Evolutionary conservation across 495 filamentous ascomycete genomes (phyloP).

Genomic region (Podospora didyma): DNA sequence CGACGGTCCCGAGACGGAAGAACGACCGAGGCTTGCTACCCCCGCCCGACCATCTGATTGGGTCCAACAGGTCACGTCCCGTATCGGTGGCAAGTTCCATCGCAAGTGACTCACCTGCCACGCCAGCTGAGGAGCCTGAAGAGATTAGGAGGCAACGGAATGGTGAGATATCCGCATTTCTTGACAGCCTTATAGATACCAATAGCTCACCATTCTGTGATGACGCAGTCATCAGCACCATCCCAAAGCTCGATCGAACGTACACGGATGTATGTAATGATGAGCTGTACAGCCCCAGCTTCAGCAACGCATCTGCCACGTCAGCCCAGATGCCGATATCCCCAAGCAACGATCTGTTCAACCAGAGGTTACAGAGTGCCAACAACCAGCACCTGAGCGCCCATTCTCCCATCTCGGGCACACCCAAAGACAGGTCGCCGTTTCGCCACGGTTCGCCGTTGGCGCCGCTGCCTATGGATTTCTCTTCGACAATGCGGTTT

Average conservation of each 20-base stretch:
- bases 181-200: slow-evolving; percentile 49
- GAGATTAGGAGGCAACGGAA: slow-evolving; percentile 43
- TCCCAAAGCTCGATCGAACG: slow-evolving; percentile 80
- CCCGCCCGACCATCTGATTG: slow-evolving; percentile 32
- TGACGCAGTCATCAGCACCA: slow-evolving; percentile 47
- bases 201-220: slow-evolving; percentile 36
- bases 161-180: slow-evolving; percentile 39
- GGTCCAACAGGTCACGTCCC: slow-evolving; percentile 34
- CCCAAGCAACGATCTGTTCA: slow-evolving; percentile 62
- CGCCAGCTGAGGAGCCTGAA: slow-evolving; percentile 45
- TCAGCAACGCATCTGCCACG: slow-evolving; percentile 49
- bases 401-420: slow-evolving; percentile 39
- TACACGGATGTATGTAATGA: slow-evolving; percentile 83
- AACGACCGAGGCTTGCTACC: slow-evolving; percentile 34
- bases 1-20: slow-evolving; percentile 29
- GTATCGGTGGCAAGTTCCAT: slow-evolving; percentile 48
- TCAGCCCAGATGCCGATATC: slow-evolving; percentile 44
- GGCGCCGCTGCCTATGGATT: slow-evolving; percentile 45
- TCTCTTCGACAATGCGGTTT: slow-evolving; percentile 43
- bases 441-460: slow-evolving; percentile 77
- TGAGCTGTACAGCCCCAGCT: slow-evolving; percentile 73
- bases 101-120: slow-evolving; percentile 52
- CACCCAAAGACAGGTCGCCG: slow-evolving; percentile 72
- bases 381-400: slow-evolving; percentile 66
- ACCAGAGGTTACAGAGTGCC: slow-evolving; percentile 70